phyloP scores from a whole-genome alignment of 371 early-diverging fungal species.

The Mucor racemosus region DNA sequence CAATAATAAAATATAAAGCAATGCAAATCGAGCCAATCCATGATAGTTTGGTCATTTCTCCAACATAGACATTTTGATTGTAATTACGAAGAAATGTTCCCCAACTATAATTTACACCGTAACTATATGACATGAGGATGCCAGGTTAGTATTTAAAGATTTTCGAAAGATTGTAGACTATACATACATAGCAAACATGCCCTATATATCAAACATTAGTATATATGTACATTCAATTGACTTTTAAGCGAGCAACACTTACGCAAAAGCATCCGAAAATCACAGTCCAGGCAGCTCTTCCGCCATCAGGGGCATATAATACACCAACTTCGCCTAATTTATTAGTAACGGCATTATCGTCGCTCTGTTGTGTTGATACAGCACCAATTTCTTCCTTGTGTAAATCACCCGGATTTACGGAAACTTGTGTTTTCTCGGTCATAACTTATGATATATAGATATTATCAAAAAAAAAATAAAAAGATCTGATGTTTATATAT shows the following conservation, averaged over 20 bases:
- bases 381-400: conserved; percentile 10
- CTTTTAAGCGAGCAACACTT: conserved; percentile 12
- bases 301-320: conserved; percentile 37
- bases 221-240: not conserved
- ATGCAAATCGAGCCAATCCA: conserved; percentile 53
- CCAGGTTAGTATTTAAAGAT: not conserved
- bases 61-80: conserved; percentile 34
- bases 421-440: not conserved
- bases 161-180: not conserved
- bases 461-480: not conserved
- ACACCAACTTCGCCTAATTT: conserved; percentile 21
- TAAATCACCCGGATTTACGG: not conserved
- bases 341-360: not conserved
- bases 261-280: conserved; percentile 41
- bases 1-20: conserved; percentile 39
- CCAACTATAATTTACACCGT: conserved; percentile 48
- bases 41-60: conserved; percentile 35
- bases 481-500: not conserved
- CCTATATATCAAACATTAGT: conserved; percentile 16
- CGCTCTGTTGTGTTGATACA: not conserved
- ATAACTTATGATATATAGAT: not conserved
- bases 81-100: conserved; percentile 41
- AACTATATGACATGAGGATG: conserved; percentile 16
- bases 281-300: conserved; percentile 36
- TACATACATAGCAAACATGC: conserved; percentile 42